Evolutionary conservation across 495 filamentous ascomycete genomes (phyloP).

Genomic region (Bacidia gigantensis): DNA sequence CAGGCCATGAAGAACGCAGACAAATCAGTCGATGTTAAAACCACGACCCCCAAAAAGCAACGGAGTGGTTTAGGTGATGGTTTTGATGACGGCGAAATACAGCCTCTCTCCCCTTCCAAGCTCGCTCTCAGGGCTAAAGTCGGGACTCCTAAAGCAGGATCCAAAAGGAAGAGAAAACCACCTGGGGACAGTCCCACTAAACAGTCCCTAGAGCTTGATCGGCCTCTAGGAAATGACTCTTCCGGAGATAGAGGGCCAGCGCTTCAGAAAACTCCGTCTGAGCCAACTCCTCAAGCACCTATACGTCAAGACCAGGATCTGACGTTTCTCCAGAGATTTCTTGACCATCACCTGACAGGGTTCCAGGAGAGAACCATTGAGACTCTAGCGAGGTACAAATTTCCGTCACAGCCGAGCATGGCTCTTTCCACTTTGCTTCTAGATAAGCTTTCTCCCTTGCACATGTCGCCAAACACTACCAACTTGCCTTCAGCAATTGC

Average conservation of each 20-base stretch:
- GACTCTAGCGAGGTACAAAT: slow-evolving; percentile 31
- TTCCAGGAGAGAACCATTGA: slow-evolving; percentile 42
- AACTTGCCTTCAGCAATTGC: slow-evolving; percentile 41
- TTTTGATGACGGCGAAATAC: slow-evolving; percentile 59
- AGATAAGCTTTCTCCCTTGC: slow-evolving; percentile 33
- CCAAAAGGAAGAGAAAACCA: slow-evolving; percentile 48
- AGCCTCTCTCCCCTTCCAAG: slow-evolving; percentile 43
- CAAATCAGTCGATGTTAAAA: slow-evolving; percentile 20
- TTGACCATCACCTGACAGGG: slow-evolving; percentile 39
- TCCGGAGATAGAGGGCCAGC: slow-evolving; percentile 1
- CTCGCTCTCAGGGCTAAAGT: slow-evolving; percentile 36
- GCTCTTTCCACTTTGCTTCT: slow-evolving; percentile 45
- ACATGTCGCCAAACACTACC: slow-evolving; percentile 21
- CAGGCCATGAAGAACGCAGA: slow-evolving; percentile 28
- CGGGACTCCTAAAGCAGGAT: slow-evolving; percentile 42
- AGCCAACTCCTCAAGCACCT: not conserved
- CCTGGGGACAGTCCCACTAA: slow-evolving; percentile 41
- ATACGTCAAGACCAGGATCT: slow-evolving; percentile 8
- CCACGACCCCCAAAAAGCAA: slow-evolving; percentile 45
- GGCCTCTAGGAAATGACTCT: slow-evolving; percentile 8
- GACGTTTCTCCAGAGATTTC: slow-evolving; percentile 35
- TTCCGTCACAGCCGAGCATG: slow-evolving; percentile 40
- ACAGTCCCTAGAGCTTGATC: slow-evolving; percentile 34
- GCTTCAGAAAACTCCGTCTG: not conserved
- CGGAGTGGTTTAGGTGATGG: slow-evolving; percentile 50